Evolutionary conservation across 73 alveolate genomes (phyloP).

Genomic region (Blepharisma japonicum): DNA sequence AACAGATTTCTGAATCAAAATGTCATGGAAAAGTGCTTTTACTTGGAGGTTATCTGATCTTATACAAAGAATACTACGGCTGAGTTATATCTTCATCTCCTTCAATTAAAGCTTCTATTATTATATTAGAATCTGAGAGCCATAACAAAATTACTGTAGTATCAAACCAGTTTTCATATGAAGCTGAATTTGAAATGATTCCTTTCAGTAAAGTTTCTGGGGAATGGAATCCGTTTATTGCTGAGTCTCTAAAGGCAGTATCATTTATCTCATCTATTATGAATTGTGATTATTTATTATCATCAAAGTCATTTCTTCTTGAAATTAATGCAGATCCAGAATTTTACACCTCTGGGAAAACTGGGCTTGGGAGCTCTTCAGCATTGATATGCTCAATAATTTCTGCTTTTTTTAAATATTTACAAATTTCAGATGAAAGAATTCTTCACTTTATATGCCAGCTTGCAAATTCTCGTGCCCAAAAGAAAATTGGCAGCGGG

Average conservation of each 20-base stretch:
- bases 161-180: neutral
- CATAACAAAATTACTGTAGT: neutral
- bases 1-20: neutral
- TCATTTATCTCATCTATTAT: neutral
- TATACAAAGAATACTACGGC: conserved; percentile 30
- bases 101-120: neutral
- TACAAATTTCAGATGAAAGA: neutral
- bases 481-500: conserved; percentile 45
- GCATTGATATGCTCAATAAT: conserved; percentile 31
- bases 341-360: conserved; percentile 19
- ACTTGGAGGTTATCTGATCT: conserved; percentile 32
- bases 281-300: neutral
- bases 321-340: conserved; percentile 14
- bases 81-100: neutral
- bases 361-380: conserved; percentile 47
- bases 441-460: neutral
- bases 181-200: neutral
- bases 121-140: neutral
- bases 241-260: neutral
- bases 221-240: conserved; percentile 12
- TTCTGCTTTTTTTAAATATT: neutral
- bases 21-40: conserved; percentile 35
- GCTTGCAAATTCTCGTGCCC: conserved; percentile 24
- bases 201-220: neutral
- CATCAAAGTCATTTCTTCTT: too few relatives aligned